phyloP scores from a whole-genome alignment of 441 rosid species.

The Melastoma candidum region DNA sequence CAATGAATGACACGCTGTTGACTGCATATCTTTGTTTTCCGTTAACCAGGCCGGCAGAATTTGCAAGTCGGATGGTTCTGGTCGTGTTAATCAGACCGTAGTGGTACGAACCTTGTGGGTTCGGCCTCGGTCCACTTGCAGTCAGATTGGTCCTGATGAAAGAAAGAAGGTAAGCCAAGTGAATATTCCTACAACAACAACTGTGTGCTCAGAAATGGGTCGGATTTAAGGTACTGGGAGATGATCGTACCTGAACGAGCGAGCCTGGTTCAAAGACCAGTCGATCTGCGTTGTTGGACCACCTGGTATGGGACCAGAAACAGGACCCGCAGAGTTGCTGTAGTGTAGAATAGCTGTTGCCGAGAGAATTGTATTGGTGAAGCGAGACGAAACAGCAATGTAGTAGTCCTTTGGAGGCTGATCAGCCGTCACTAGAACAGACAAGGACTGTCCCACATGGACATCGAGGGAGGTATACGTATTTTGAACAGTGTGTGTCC shows the following conservation, averaged over 20 bases:
- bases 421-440: slow-evolving; percentile 14
- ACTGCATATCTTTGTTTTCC: slow-evolving; percentile 86
- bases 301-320: slow-evolving; percentile 17
- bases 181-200: too few species aligned
- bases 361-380: slow-evolving; percentile 10
- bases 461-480: slow-evolving; percentile 13
- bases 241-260: slow-evolving; percentile 10
- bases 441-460: slow-evolving; percentile 18
- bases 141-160: slow-evolving; percentile 67
- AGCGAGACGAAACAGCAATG: slow-evolving; percentile 14
- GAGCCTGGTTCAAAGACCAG: slow-evolving; percentile 20
- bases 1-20: slow-evolving; percentile 67
- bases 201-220: too few species aligned
- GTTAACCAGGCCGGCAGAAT: slow-evolving; percentile 62
- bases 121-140: slow-evolving; percentile 98
- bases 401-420: slow-evolving; percentile 14
- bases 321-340: slow-evolving; percentile 14
- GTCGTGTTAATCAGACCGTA: slow-evolving; percentile 77
- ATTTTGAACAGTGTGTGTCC: slow-evolving; percentile 16
- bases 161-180: too few species aligned
- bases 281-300: slow-evolving; percentile 16
- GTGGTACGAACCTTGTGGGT: slow-evolving; percentile 97
- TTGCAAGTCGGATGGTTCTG: slow-evolving; percentile 54
- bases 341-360: slow-evolving; percentile 11
- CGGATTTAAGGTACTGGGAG: neutral